Base-by-base conservation (phyloP, 1,139 yeast species). In the Hyphopichia buzzinii region DNA sequence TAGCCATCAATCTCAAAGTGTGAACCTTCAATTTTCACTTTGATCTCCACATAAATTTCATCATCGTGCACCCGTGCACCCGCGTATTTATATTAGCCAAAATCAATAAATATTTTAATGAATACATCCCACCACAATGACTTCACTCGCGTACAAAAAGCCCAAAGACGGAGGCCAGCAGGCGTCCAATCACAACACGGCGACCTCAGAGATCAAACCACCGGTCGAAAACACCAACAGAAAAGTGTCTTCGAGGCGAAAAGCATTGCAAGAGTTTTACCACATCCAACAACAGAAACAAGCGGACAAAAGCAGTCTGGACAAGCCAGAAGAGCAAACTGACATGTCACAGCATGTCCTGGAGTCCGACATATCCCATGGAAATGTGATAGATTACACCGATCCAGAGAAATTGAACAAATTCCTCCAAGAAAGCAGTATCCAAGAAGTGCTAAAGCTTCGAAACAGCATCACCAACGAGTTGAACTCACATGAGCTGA, bases 231-330 rank as follows among this genome's bases (percentile, higher is more conserved):
- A n/a, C n/a, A n/a, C n/a, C n/a, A n/a, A n/a, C n/a, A 47, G 73
- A 23, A 66, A 62, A 39, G 63, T 67, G 1, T 68, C 62, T 64
- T 58, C 67, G 3, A 49, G 74, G 35, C 55, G 76, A 29, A 64
- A 62, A 45, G 75, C 74, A 10, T 54, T 71, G 6, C 74, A 71
- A 39, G 74, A 69, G 34, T 70, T 67, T 45, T 70, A 70, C 44
- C 62, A 64, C 34, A 47, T 68, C 15, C 62, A 58, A 34, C 50
- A 51, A 29, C 40, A 41, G 17, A 39, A 41, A 19, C 31, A 30
- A 19, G 36, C 30, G 29, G 17, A 22, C 26, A 17, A 10, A 24
- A 23, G 12, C 26, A 21, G 17, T 11, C 23, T 21, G 28, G 34
- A 25, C 11, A 30, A 33, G 21, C 43, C 30, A 13, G 37, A 39